Percentiles rank a stretch among this genome's conserved stretches.
Conservation (phyloP, 306 rosid species). For the Sphenostylis stenocarpa region DNA sequence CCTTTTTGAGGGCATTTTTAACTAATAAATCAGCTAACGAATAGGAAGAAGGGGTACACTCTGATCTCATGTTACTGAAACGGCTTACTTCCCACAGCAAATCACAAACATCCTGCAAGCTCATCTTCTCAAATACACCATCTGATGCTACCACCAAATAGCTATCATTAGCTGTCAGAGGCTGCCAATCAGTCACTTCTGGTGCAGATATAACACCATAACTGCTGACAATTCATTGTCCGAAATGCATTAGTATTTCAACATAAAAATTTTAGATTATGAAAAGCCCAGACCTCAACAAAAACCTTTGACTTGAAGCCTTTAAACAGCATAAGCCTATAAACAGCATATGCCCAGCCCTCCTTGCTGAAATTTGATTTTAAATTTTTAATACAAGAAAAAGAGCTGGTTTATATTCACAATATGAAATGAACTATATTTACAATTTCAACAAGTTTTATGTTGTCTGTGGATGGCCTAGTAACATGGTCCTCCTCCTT, state of each 20-base stretch:
- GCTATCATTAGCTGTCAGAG: slow-evolving; percentile 83
- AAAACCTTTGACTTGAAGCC: not conserved
- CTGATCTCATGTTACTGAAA: slow-evolving; percentile 42
- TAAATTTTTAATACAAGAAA: not conserved
- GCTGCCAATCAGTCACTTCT: slow-evolving; percentile 92
- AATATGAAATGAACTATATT: slow-evolving; percentile 7
- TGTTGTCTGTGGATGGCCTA: not conserved
- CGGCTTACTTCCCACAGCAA: slow-evolving; percentile 73
- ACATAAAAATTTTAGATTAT: slow-evolving; percentile 12
- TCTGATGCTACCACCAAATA: slow-evolving; percentile 94
- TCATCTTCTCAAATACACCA: slow-evolving; percentile 89
- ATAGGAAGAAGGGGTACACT: slow-evolving; percentile 59
- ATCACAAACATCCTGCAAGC: slow-evolving; percentile 89
- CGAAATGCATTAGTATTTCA: slow-evolving; percentile 36
- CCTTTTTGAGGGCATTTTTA: slow-evolving; percentile 64
- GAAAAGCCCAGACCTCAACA: slow-evolving; percentile 23
- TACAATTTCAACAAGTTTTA: not conserved
- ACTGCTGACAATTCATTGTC: slow-evolving; percentile 43
- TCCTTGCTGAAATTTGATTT: slow-evolving; percentile 14
- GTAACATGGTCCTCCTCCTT: not conserved
- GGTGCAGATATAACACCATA: slow-evolving; percentile 93
- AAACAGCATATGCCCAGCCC: slow-evolving; percentile 13
- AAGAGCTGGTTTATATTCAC: not conserved
- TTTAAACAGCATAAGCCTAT: not conserved
- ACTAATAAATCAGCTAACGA: slow-evolving; percentile 84